phyloP scores from a whole-genome alignment of 1,139 yeast species.

The Diutina pseudorugosa region DNA sequence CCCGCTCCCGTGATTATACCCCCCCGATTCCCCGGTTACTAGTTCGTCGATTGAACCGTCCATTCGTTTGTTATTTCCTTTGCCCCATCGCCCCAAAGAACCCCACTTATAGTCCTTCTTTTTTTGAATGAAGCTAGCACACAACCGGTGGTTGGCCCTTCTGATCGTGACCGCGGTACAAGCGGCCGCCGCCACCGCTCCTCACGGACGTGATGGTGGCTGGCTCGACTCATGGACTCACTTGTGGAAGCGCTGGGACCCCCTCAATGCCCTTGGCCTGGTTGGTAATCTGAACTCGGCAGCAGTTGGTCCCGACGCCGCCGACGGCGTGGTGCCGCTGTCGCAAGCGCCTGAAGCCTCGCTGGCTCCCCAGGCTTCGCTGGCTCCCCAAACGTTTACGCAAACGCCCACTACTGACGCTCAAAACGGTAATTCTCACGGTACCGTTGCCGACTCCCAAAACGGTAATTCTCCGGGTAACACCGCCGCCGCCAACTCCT shows the following conservation, averaged over 20 bases:
- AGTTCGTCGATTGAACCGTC: neutral
- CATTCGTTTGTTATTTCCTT: neutral
- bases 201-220: neutral
- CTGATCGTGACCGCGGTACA: neutral
- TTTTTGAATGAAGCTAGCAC: neutral
- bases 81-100: too few species aligned
- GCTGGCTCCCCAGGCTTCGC: too few species aligned
- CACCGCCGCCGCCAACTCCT: too few species aligned
- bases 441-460: too few species aligned
- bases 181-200: conserved; percentile 1
- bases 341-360: too few species aligned
- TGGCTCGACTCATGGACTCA: neutral
- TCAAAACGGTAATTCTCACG: too few species aligned
- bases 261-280: neutral
- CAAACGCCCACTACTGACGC: too few species aligned
- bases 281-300: neutral
- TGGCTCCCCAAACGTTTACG: too few species aligned
- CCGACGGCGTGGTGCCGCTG: too few species aligned
- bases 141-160: neutral
- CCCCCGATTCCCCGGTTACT: neutral
- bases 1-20: neutral
- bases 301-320: neutral
- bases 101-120: neutral
- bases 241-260: neutral
- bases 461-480: too few species aligned